Conservation (phyloP, 352 stramenopile species). For the Phytophthora meadii region DNA sequence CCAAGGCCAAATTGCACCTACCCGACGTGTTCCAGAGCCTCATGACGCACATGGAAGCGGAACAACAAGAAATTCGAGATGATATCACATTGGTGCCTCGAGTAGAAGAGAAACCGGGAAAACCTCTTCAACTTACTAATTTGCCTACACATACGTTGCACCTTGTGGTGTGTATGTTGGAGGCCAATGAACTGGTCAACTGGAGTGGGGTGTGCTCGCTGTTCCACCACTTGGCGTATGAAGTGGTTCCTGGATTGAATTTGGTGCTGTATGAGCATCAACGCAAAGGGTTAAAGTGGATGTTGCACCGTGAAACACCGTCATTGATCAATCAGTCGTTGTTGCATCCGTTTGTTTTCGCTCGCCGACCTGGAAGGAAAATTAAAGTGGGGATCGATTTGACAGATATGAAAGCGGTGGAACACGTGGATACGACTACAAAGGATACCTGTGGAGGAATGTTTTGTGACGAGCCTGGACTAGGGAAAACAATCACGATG, state of each 20-base stretch:
- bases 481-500: constrained; percentile 85
- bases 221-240: constrained; percentile 76
- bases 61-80: constrained; percentile 62
- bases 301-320: constrained; percentile 64
- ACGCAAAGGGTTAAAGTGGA: constrained; percentile 69
- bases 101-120: constrained; percentile 24
- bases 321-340: constrained; percentile 4
- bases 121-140: constrained; percentile 49
- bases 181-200: constrained; percentile 49
- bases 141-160: constrained; percentile 57
- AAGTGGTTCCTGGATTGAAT: constrained; percentile 71
- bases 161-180: constrained; percentile 56
- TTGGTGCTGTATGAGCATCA: constrained; percentile 73
- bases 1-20: constrained; percentile 30
- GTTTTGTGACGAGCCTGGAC: constrained; percentile 76
- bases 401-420: constrained; percentile 43
- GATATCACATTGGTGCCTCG: constrained; percentile 49
- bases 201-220: constrained; percentile 60
- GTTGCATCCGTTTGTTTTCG: constrained; percentile 50
- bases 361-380: constrained; percentile 3
- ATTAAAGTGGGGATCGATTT: constrained; percentile 43
- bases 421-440: constrained; percentile 5
- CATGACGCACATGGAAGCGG: constrained; percentile 45
- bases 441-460: constrained; percentile 64
- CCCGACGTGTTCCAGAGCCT: constrained; percentile 68